Conservation (phyloP, 2,329 filamentous ascomycete genomes). For the Penicillium sp. region DNA sequence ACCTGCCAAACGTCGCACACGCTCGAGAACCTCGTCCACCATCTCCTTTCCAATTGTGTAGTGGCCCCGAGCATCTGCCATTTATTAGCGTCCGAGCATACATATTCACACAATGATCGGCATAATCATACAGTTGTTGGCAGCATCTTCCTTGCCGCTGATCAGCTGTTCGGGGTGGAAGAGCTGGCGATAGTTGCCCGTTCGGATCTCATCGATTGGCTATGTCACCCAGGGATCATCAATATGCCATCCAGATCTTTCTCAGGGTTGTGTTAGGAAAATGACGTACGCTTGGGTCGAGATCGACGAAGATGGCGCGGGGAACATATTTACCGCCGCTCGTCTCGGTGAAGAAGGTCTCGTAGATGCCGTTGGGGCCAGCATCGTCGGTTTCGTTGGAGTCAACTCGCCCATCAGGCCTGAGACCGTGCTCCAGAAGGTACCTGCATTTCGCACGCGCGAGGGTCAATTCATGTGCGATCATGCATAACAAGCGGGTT, state of each 20-base stretch:
- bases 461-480: neutral
- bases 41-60: slow-evolving; percentile 99
- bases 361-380: slow-evolving; percentile 57
- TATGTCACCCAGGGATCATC: neutral
- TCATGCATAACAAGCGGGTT: slow-evolving; percentile 30
- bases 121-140: slow-evolving; percentile 74
- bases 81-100: neutral
- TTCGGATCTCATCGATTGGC: slow-evolving; percentile 92
- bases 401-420: slow-evolving; percentile 58
- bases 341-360: slow-evolving; percentile 67
- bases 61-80: slow-evolving; percentile 80
- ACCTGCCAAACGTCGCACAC: slow-evolving; percentile 88
- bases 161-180: slow-evolving; percentile 99
- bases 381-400: slow-evolving; percentile 53
- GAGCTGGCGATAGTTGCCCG: slow-evolving; percentile 88
- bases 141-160: slow-evolving; percentile 99
- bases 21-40: slow-evolving; percentile 96
- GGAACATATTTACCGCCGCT: slow-evolving; percentile 78
- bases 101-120: too few species aligned
- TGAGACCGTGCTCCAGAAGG: slow-evolving; percentile 64
- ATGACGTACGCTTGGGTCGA: slow-evolving; percentile 83
- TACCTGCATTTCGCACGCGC: slow-evolving; percentile 48
- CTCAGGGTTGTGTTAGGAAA: neutral
- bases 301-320: slow-evolving; percentile 98
- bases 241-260: neutral